A percentile compares a stretch with the other conserved stretches of the same genome.
phyloP scores from a whole-genome alignment of 148 eudicot species.

The Rhododendron mucronatum region DNA sequence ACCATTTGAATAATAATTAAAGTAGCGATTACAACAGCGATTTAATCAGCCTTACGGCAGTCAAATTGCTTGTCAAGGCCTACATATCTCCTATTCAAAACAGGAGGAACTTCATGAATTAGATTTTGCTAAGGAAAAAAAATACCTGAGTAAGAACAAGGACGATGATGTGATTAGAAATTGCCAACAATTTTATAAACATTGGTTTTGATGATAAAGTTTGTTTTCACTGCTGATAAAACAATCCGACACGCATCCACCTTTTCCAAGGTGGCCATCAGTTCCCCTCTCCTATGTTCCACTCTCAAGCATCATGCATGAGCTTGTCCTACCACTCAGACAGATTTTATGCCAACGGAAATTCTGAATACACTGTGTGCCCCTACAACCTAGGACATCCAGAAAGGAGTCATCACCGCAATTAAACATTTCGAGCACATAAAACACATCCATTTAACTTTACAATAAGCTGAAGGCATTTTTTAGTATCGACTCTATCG shows the following conservation, averaged over 20 bases:
- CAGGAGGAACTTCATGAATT: not conserved
- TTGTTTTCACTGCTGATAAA: not conserved
- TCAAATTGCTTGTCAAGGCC: not conserved
- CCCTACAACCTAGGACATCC: not conserved
- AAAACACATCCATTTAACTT: not conserved
- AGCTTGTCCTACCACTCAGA: not conserved
- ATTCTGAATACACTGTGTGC: not conserved
- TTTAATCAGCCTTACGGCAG: not conserved
- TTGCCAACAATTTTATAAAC: not conserved
- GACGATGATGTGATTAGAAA: not conserved
- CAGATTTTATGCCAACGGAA: not conserved
- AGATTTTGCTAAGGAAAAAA: not conserved
- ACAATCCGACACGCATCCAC: not conserved
- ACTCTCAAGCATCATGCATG: not conserved
- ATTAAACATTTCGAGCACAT: not conserved
- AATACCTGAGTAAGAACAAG: not conserved
- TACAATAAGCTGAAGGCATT: not conserved
- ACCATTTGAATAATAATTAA: not conserved
- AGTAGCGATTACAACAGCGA: not conserved
- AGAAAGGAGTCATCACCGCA: not conserved
- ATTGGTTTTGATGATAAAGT: not conserved
- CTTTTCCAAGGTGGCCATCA: not conserved
- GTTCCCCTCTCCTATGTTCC: not conserved
- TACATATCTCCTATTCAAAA: not conserved
- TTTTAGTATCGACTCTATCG: not conserved